Conservation (phyloP, 2,329 filamentous ascomycete species). For the Cordyceps pruinosa region DNA sequence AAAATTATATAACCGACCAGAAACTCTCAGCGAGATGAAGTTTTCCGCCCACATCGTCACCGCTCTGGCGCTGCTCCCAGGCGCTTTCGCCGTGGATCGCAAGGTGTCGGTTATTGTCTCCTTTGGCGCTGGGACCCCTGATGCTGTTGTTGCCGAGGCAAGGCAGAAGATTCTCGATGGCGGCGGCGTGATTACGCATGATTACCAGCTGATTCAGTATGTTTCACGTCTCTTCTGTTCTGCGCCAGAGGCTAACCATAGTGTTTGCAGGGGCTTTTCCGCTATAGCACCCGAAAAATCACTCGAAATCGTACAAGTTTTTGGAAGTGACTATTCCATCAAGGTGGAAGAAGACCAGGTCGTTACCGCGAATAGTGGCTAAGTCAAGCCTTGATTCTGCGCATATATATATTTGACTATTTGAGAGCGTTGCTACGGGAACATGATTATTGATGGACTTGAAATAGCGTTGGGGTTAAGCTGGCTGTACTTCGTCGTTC, state of each 20-base stretch:
- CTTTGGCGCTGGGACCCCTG: constrained; percentile 59
- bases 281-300: constrained; percentile 64
- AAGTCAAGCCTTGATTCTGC: neutral
- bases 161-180: constrained; percentile 63
- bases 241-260: neutral
- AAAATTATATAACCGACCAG: neutral
- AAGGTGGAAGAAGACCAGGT: constrained; percentile 70
- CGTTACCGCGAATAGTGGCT: constrained; percentile 39
- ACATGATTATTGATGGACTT: constrained; percentile 3
- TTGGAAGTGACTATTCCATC: constrained; percentile 43
- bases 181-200: constrained; percentile 73
- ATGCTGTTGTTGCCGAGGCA: constrained; percentile 60
- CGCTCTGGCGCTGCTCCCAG: constrained; percentile 50
- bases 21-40: constrained; percentile 53
- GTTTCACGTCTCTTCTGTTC: constrained; percentile 21
- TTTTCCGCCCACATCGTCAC: constrained; percentile 46
- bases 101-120: constrained; percentile 72
- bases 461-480: neutral
- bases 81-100: constrained; percentile 55
- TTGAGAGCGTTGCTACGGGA: neutral
- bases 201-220: constrained; percentile 63
- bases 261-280: constrained; percentile 60
- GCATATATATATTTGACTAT: neutral
- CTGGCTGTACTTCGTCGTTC: neutral
- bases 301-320: constrained; percentile 59